Evolutionary conservation across 2,329 filamentous ascomycete species (phyloP), one percentile per base, ranked within the genome.

Genomic region (Pestalotiopsis sp.): DNA sequence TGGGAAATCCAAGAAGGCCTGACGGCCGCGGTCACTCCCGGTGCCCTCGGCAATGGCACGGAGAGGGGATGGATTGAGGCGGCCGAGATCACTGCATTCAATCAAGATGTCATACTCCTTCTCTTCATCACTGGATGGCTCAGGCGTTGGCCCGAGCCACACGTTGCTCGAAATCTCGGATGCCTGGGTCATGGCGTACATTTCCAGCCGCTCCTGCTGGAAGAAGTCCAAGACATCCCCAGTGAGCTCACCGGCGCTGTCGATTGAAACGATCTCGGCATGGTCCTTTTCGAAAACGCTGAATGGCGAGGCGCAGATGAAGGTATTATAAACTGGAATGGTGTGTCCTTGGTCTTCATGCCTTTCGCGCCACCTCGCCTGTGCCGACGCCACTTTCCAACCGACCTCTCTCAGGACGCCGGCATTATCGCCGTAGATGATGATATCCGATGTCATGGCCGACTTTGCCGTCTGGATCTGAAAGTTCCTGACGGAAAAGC

Each of bases 401-500:
- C 78, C 88, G 25, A 97, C 82, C 68, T 91, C 90, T 66, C 88
- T 86, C 60, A 88, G 87, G 31, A 87, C 81, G 2, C 85, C 85
- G 49, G 84, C 82, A 72, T 93, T 88, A 67, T 95, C 92, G 13
- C 94, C 94, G 77, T 99, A 99, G 1, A 99, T 88, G 56, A 99
- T 87, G 72, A 99, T 93, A 78, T 99, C 96, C 0, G 95, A 98
- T 9, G 96, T 88, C 72, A 92, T 89, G 67, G 95, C 95, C 72
- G 93, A 84, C 79, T 99, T 99, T 69, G 92, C 92, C 0, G 93
- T 88, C 80, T 99, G 96, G 52, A 98, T 98, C 75, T 98, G 95
- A 77, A 99, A 99, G 79, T 98, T 98, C 60, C 96, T 90, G 58
- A 98, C 95, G 4, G 94, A 97, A 77, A 98, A 98, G 9, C 96